Evolutionary conservation across 2,329 filamentous ascomycete genomes (phyloP).

Genomic region (Gliomastix tumulicola): DNA sequence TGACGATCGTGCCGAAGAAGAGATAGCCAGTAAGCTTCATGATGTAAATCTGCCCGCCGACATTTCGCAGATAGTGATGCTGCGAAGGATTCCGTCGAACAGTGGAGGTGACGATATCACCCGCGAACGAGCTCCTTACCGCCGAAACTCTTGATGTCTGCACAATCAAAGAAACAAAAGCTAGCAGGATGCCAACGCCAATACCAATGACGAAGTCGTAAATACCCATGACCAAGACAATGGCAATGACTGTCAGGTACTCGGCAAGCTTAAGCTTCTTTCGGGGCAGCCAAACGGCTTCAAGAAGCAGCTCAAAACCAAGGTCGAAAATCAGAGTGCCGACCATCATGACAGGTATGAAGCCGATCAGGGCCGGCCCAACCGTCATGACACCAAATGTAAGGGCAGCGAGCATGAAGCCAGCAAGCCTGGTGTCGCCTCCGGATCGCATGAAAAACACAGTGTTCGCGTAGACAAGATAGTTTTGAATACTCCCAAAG

Average conservation of each 20-base stretch:
- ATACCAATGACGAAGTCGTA: slow-evolving; percentile 97
- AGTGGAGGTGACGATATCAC: slow-evolving; percentile 83
- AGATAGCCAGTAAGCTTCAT: slow-evolving; percentile 90
- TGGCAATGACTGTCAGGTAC: slow-evolving; percentile 82
- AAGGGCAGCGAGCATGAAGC: slow-evolving; percentile 71
- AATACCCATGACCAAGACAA: slow-evolving; percentile 91
- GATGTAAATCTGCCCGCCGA: slow-evolving; percentile 81
- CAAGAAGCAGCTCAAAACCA: slow-evolving; percentile 83
- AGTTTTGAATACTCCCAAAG: slow-evolving; percentile 88
- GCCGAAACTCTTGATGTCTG: slow-evolving; percentile 87
- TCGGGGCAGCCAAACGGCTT: slow-evolving; percentile 82
- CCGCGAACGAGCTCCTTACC: slow-evolving; percentile 83
- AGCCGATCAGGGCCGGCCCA: slow-evolving; percentile 84
- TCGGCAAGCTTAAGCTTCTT: slow-evolving; percentile 83
- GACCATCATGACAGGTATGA: slow-evolving; percentile 94
- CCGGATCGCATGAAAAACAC: slow-evolving; percentile 94
- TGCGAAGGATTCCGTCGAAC: slow-evolving; percentile 88
- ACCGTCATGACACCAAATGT: slow-evolving; percentile 79
- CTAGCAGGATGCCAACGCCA: slow-evolving; percentile 81
- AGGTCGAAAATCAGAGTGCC: slow-evolving; percentile 92
- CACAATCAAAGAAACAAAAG: slow-evolving; percentile 84
- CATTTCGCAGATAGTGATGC: slow-evolving; percentile 76
- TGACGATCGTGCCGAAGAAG: slow-evolving; percentile 98
- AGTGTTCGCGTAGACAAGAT: slow-evolving; percentile 95
- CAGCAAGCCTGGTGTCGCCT: slow-evolving; percentile 78